Conservation (phyloP, 1,284 basidiomycete genomes). For the Ustilago curta region DNA sequence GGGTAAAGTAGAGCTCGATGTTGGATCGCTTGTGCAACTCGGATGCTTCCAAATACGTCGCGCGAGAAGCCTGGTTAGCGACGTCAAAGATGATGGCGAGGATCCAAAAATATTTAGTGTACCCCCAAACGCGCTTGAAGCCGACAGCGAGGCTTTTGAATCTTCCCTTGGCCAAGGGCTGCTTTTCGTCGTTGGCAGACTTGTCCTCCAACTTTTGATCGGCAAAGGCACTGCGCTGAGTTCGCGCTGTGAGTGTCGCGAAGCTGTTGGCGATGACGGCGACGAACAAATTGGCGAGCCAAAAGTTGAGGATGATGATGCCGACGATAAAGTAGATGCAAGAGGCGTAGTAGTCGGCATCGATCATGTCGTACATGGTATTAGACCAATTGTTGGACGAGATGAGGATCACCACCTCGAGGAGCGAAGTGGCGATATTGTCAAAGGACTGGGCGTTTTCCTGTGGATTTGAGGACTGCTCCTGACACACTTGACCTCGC, state of each 20-base stretch:
- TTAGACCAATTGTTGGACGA: constrained; percentile 73
- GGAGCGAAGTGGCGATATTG: constrained; percentile 82
- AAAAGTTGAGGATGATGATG: constrained; percentile 68
- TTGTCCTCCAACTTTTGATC: constrained; percentile 69
- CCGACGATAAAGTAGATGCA: constrained; percentile 89
- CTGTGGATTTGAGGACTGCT: constrained; percentile 75
- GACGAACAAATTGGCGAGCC: constrained; percentile 89
- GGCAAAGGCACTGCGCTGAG: constrained; percentile 91
- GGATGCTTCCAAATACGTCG: constrained; percentile 70
- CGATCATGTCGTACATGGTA: constrained; percentile 91
- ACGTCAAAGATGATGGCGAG: constrained; percentile 75
- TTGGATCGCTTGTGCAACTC: constrained; percentile 62
- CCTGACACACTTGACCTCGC: constrained; percentile 66
- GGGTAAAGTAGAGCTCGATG: constrained; percentile 83
- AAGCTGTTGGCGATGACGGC: constrained; percentile 97
- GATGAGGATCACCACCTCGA: constrained; percentile 88
- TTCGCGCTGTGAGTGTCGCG: constrained; percentile 86
- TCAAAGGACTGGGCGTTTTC: constrained; percentile 85
- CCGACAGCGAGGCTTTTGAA: constrained; percentile 55
- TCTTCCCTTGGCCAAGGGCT: constrained; percentile 15
- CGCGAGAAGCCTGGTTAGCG: constrained; percentile 81
- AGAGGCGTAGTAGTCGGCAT: constrained; percentile 89
- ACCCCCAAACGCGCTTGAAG: constrained; percentile 63
- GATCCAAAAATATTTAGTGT: constrained; percentile 72
- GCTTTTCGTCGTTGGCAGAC: constrained; percentile 19